phyloP scores from a whole-genome alignment of 768 basidiomycete genomes.

The Tephrocybe rancida region DNA sequence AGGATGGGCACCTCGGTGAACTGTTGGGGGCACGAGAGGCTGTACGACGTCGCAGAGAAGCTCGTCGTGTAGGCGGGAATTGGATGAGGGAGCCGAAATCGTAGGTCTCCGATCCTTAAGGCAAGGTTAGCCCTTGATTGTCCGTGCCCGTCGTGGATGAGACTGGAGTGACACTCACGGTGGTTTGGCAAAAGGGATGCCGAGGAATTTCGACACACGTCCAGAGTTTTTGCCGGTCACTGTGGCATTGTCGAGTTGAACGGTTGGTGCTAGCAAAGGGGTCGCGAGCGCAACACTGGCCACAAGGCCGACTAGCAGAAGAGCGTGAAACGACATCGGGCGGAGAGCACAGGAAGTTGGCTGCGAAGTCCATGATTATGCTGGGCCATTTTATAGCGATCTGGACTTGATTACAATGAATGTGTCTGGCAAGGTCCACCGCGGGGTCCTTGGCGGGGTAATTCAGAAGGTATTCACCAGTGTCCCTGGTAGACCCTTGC shows the following conservation, averaged over 20 bases:
- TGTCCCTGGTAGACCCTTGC: too few species aligned
- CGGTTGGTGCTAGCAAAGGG: slow-evolving; percentile 30
- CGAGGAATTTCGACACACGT: slow-evolving; percentile 41
- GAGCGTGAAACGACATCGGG: neutral
- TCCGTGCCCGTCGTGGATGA: neutral
- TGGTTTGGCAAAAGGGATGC: slow-evolving; percentile 58
- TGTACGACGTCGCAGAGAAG: slow-evolving; percentile 39
- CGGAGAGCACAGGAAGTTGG: neutral
- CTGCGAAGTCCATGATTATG: neutral
- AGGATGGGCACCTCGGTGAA: slow-evolving; percentile 34
- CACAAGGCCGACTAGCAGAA: neutral
- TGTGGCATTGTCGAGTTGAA: slow-evolving; percentile 45
- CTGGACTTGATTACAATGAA: too few species aligned
- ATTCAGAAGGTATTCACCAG: too few species aligned
- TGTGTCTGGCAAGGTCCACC: too few species aligned
- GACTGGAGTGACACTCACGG: slow-evolving; percentile 40
- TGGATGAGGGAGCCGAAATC: slow-evolving; percentile 43
- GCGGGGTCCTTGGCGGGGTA: too few species aligned
- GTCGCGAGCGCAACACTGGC: slow-evolving; percentile 14
- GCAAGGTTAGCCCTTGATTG: neutral
- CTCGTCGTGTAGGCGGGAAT: slow-evolving; percentile 35
- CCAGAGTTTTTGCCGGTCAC: slow-evolving; percentile 42
- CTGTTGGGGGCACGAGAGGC: slow-evolving; percentile 52
- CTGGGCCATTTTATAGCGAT: neutral
- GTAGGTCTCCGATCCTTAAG: slow-evolving; percentile 36